phyloP scores from a whole-genome alignment of 768 basidiomycete species.

The Agaricus sinodeliciosus region DNA sequence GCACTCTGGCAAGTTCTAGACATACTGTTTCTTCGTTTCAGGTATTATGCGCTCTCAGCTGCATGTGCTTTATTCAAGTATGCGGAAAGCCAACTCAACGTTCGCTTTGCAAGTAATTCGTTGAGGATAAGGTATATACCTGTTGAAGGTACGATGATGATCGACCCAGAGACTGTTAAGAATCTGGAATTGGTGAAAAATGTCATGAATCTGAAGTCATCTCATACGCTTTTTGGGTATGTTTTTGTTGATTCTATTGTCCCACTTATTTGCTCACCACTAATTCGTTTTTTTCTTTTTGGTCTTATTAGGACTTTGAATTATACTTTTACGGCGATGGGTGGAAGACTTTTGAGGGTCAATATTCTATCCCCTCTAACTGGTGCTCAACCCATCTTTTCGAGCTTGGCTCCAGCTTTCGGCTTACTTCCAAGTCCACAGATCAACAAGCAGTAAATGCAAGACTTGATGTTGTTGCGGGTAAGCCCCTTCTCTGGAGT shows the following conservation, averaged over 20 bases:
- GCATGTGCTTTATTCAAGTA: slow-evolving; percentile 84
- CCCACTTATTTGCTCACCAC: not conserved
- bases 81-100: slow-evolving; percentile 62
- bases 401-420: no score
- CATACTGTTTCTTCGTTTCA: slow-evolving; percentile 21
- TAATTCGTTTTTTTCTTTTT: not conserved
- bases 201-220: slow-evolving; percentile 54
- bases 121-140: slow-evolving; percentile 71
- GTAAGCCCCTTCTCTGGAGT: slow-evolving; percentile 23
- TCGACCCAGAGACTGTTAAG: slow-evolving; percentile 82
- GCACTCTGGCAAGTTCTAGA: slow-evolving; percentile 7
- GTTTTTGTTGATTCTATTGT: slow-evolving; percentile 8
- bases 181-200: slow-evolving; percentile 90
- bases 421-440: slow-evolving; percentile 16
- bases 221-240: slow-evolving; percentile 78
- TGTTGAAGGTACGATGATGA: slow-evolving; percentile 90
- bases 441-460: slow-evolving; percentile 65
- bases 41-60: slow-evolving; percentile 87
- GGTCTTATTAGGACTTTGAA: slow-evolving; percentile 51
- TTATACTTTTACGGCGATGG: slow-evolving; percentile 89
- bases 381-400: slow-evolving; percentile 28
- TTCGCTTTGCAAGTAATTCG: slow-evolving; percentile 62
- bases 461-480: slow-evolving; percentile 83
- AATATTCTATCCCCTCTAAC: slow-evolving; percentile 82
- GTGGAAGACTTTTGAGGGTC: slow-evolving; percentile 66